Evolutionary conservation across 106 monocot genomes (phyloP).

Genomic region (Vanilla planifolia): DNA sequence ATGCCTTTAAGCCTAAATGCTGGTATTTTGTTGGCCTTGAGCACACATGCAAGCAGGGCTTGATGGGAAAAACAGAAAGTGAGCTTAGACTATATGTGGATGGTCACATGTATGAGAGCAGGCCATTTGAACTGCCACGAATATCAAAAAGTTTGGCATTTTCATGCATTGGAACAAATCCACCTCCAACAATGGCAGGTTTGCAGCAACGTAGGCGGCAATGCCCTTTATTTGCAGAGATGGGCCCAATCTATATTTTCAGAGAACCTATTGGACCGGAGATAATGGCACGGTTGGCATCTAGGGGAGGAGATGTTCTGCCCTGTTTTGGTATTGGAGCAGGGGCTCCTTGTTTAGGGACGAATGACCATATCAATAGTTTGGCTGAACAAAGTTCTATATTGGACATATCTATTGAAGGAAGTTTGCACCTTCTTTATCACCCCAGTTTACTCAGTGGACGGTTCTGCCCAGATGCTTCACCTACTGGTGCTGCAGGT

Average conservation of each 20-base stretch:
- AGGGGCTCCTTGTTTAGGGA: slow-evolving; percentile 48
- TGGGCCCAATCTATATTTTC: slow-evolving; percentile 95
- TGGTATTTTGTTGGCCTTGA: slow-evolving; percentile 97
- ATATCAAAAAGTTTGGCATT: slow-evolving; percentile 85
- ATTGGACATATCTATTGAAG: slow-evolving; percentile 73
- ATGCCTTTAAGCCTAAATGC: slow-evolving; percentile 72
- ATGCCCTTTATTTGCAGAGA: slow-evolving; percentile 92
- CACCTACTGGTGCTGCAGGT: slow-evolving; percentile 93
- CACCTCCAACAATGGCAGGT: slow-evolving; percentile 82
- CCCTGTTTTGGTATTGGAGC: slow-evolving; percentile 84
- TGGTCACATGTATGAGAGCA: slow-evolving; percentile 80
- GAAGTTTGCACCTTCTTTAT: slow-evolving; percentile 79
- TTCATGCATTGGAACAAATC: slow-evolving; percentile 93
- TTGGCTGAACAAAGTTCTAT: slow-evolving; percentile 68
- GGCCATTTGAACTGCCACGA: slow-evolving; percentile 75
- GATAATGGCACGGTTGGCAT: slow-evolving; percentile 65
- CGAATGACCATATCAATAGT: slow-evolving; percentile 48
- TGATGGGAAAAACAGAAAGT: slow-evolving; percentile 84
- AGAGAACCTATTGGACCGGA: slow-evolving; percentile 89
- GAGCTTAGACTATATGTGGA: slow-evolving; percentile 88
- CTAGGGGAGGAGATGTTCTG: slow-evolving; percentile 71
- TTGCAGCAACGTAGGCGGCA: slow-evolving; percentile 66
- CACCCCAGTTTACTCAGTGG: slow-evolving; percentile 81
- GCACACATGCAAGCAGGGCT: slow-evolving; percentile 73
- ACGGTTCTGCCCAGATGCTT: slow-evolving; percentile 83